phyloP scores from a whole-genome alignment of 129 eudicot species.

The Logfia minima region DNA sequence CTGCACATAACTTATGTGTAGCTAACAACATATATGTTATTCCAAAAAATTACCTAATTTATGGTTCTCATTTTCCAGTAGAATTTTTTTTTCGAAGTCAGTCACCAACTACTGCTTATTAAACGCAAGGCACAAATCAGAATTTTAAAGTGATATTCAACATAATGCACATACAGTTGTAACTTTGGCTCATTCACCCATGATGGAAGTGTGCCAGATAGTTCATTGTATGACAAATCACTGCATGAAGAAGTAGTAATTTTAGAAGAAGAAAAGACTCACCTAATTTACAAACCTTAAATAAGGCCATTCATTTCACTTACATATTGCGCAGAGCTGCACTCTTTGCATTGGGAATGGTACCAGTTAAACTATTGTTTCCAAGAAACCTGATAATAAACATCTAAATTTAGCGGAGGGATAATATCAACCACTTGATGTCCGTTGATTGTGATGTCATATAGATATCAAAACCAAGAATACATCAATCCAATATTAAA shows the following conservation, averaged over 20 bases:
- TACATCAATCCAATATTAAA: not conserved
- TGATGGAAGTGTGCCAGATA: slow-evolving; percentile 81
- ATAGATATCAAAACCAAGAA: not conserved
- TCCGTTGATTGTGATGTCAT: not conserved
- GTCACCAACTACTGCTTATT: too few species aligned
- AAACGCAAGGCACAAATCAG: too few species aligned
- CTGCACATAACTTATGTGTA: too few species aligned
- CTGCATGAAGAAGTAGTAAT: slow-evolving; percentile 41
- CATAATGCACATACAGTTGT: slow-evolving; percentile 52
- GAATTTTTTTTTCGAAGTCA: too few species aligned
- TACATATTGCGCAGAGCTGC: slow-evolving; percentile 50
- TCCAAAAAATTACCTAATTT: too few species aligned
- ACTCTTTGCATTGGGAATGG: slow-evolving; percentile 53
- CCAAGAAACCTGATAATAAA: slow-evolving; percentile 71
- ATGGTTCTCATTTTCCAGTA: too few species aligned
- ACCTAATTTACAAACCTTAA: too few species aligned
- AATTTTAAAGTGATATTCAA: too few species aligned
- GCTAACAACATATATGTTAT: too few species aligned
- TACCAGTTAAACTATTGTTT: slow-evolving; percentile 60
- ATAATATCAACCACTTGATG: too few species aligned
- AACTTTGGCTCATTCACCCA: slow-evolving; percentile 51
- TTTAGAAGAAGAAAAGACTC: too few species aligned
- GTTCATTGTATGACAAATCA: slow-evolving; percentile 75
- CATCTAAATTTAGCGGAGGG: too few species aligned
- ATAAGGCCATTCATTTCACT: slow-evolving; percentile 19